Evolutionary conservation across 805 yeast species (phyloP).

Genomic region (Metschnikowia continentalis): DNA sequence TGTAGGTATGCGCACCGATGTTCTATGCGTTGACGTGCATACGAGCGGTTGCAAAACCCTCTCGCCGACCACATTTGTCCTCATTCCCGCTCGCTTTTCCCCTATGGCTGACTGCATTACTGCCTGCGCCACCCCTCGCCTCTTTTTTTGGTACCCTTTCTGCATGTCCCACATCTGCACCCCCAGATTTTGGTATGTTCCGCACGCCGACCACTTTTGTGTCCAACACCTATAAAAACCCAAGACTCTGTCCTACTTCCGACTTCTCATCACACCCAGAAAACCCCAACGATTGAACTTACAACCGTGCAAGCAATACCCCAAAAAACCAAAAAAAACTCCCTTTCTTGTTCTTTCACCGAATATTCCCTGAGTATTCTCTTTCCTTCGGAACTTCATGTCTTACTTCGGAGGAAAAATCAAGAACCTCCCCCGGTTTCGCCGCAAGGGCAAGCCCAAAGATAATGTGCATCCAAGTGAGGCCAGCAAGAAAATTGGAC

Average conservation of each 20-base stretch:
- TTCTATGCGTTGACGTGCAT: not conserved
- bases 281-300: not conserved
- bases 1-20: not conserved
- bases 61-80: not conserved
- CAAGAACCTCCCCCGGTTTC: not conserved
- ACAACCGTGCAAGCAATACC: no score
- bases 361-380: no score
- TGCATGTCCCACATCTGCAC: not conserved
- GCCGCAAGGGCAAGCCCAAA: not conserved
- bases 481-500: not conserved
- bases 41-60: not conserved
- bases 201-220: constrained; percentile 2
- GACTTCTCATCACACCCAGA: not conserved
- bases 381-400: not conserved
- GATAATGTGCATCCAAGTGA: not conserved
- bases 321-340: no score
- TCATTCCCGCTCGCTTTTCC: not conserved
- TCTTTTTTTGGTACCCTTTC: not conserved
- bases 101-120: not conserved
- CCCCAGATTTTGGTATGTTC: not conserved
- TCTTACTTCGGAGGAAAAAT: not conserved
- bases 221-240: not conserved
- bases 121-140: not conserved
- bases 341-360: no score
- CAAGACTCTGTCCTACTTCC: not conserved